Evolutionary conservation across 257 asterid species (phyloP).

Genomic region (Lycium barbarum): DNA sequence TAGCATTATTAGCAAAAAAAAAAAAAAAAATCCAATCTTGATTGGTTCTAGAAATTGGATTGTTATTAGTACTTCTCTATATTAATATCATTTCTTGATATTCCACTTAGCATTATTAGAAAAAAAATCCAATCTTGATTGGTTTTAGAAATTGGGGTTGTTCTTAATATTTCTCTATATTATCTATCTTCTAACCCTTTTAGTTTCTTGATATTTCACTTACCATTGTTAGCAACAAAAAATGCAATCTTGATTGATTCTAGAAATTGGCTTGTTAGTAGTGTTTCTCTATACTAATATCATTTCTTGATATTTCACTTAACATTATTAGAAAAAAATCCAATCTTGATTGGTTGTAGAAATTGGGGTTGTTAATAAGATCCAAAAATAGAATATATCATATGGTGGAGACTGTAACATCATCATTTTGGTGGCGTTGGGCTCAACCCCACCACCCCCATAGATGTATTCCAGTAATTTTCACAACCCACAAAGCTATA

Average conservation of each 20-base stretch:
- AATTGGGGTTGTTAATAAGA: neutral
- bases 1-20: too few relatives aligned
- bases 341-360: conserved; percentile 22
- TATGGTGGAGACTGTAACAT: conserved; percentile 39
- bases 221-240: too few relatives aligned
- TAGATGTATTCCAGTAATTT: conserved; percentile 46
- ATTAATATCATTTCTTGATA: neutral
- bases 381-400: neutral
- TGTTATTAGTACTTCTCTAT: too few relatives aligned
- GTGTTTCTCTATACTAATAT: too few relatives aligned
- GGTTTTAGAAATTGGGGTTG: too few relatives aligned
- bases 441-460: conserved; percentile 39
- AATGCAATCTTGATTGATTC: too few relatives aligned
- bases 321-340: neutral
- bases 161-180: too few relatives aligned
- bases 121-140: too few relatives aligned
- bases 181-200: neutral
- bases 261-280: too few relatives aligned
- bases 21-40: too few relatives aligned
- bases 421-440: conserved; percentile 40
- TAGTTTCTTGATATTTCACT: neutral
- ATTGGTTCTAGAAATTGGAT: too few relatives aligned
- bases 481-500: conserved; percentile 44
- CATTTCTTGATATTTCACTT: neutral
- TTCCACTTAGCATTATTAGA: too few relatives aligned